Conservation (phyloP, 805 yeast genomes). For the Komagataella pastoris region DNA sequence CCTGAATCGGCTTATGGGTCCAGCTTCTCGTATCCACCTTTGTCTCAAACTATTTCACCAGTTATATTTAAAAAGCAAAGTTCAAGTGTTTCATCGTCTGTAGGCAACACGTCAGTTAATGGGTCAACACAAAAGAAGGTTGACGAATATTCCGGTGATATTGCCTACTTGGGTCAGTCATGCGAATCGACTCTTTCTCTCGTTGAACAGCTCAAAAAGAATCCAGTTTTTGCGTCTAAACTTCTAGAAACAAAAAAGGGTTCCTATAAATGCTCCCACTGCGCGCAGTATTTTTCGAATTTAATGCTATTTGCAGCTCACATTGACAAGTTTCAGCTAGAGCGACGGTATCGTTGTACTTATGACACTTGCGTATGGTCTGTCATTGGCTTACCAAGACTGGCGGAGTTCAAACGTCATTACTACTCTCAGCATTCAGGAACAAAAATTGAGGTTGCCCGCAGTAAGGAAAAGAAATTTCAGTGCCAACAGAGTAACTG, state of each 20-base stretch:
- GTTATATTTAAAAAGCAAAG: not conserved
- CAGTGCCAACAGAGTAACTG: conserved; percentile 19
- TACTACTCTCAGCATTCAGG: conserved; percentile 29
- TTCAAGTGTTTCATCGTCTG: not conserved
- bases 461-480: not conserved
- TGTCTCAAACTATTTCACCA: not conserved
- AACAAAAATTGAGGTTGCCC: not conserved
- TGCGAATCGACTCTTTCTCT: conserved; percentile 17
- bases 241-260: conserved; percentile 25
- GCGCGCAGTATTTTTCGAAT: conserved; percentile 24
- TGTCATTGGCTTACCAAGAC: conserved; percentile 31
- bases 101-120: not conserved
- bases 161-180: not conserved
- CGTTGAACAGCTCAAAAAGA: conserved; percentile 19
- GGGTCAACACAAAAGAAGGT: not conserved
- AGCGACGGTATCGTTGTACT: conserved; percentile 30
- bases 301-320: conserved; percentile 19
- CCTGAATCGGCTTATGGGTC: not conserved
- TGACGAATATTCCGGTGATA: not conserved
- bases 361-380: conserved; percentile 33
- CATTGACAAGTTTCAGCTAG: conserved; percentile 25
- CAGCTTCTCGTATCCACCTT: not conserved
- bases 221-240: conserved; percentile 6
- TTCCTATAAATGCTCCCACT: conserved; percentile 32
- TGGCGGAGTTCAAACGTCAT: conserved; percentile 36